phyloP scores from a whole-genome alignment of 768 basidiomycete genomes.

The Dentipellis fragilis region DNA sequence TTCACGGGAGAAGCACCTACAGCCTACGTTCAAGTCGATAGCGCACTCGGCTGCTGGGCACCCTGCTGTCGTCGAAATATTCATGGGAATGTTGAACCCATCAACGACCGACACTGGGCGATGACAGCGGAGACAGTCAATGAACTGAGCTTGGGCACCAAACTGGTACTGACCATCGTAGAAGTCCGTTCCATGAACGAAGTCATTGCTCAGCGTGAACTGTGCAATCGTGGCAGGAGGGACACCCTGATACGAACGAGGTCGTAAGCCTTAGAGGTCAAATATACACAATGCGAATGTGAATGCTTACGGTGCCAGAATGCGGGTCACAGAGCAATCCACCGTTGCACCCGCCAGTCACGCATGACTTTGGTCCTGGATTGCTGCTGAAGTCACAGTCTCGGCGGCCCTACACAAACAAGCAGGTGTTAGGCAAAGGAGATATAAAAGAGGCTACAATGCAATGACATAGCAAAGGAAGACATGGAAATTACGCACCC shows the following conservation, averaged over 20 bases:
- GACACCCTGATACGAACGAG: slow-evolving; percentile 32
- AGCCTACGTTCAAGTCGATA: slow-evolving; percentile 23
- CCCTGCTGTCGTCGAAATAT: slow-evolving; percentile 43
- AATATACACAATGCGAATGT: not conserved
- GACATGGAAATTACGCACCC: slow-evolving; percentile 7
- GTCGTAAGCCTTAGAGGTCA: not conserved
- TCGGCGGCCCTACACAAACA: slow-evolving; percentile 12
- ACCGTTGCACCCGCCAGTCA: slow-evolving; percentile 19
- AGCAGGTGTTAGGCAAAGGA: too few relatives aligned
- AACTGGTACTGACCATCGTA: slow-evolving; percentile 39
- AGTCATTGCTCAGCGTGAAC: slow-evolving; percentile 42
- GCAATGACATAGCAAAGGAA: not conserved
- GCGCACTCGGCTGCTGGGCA: slow-evolving; percentile 49
- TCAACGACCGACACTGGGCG: slow-evolving; percentile 51
- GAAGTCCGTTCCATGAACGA: slow-evolving; percentile 30
- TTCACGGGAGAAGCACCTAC: slow-evolving; percentile 1
- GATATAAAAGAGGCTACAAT: not conserved
- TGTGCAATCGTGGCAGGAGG: slow-evolving; percentile 65
- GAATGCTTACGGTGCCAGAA: slow-evolving; percentile 14
- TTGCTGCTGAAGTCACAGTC: slow-evolving; percentile 16
- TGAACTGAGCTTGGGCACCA: too few relatives aligned
- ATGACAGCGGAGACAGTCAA: too few relatives aligned
- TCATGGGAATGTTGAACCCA: slow-evolving; percentile 50
- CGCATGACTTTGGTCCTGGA: slow-evolving; percentile 14
- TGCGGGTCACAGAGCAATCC: slow-evolving; percentile 17